Conservation (phyloP, 768 basidiomycete genomes). For the Pleurotus pulmonarius region DNA sequence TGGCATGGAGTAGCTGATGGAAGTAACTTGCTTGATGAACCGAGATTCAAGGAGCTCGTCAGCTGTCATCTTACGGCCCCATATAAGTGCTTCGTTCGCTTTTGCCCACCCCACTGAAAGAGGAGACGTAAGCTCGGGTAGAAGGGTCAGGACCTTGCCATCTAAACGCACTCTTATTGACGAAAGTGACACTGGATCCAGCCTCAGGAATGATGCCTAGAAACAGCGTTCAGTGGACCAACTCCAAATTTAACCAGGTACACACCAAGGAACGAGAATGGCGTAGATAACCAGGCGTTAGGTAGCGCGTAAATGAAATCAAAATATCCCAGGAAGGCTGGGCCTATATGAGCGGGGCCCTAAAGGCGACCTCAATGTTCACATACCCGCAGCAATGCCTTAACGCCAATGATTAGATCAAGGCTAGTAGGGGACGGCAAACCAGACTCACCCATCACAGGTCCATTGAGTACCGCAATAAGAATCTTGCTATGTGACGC, state of each 20-base stretch:
- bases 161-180: conserved; percentile 50
- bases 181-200: conserved; percentile 65
- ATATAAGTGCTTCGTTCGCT: conserved; percentile 69
- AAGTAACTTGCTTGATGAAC: conserved; percentile 56
- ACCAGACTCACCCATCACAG: conserved; percentile 58
- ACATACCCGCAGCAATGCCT: conserved; percentile 66
- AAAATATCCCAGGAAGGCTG: conserved; percentile 68
- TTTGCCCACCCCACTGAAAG: conserved; percentile 59
- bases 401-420: neutral
- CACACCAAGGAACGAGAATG: conserved; percentile 64
- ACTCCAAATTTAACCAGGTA: conserved; percentile 1
- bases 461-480: conserved; percentile 70
- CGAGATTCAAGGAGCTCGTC: conserved; percentile 56
- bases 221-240: neutral
- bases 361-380: neutral
- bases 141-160: neutral
- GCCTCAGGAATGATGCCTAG: conserved; percentile 65
- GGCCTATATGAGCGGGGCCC: neutral
- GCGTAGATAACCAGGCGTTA: conserved; percentile 57
- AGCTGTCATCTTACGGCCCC: conserved; percentile 62
- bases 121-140: neutral
- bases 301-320: conserved; percentile 72
- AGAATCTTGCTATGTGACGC: conserved; percentile 67
- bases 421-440: neutral
- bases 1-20: neutral